Percentiles rank a stretch among this genome's conserved stretches.
These are phyloP conservation scores for Mangifera indica DNA, from an alignment of 345 rosid genomes.

Conservation along the genomic window DNA sequence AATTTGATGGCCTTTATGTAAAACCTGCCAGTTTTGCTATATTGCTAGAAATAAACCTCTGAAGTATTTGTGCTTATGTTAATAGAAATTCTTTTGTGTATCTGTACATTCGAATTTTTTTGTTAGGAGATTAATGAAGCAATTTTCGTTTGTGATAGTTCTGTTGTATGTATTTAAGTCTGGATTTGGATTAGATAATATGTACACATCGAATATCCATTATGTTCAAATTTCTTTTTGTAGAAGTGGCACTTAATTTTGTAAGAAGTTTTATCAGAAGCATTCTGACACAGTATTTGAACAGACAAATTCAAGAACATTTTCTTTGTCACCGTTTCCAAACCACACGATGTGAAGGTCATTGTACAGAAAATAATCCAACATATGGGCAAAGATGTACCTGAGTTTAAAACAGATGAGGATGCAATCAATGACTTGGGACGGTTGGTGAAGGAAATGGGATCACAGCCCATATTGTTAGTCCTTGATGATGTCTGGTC, in stretches of 20 bases:
- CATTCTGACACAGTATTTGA: constrained; percentile 21
- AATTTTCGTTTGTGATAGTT: background rate
- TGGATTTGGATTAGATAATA: background rate
- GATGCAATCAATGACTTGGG: constrained; percentile 28
- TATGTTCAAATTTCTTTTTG: too few relatives aligned
- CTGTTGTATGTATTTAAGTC: background rate
- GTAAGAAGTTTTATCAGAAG: background rate
- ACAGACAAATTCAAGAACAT: constrained; percentile 52
- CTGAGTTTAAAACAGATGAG: constrained; percentile 25
- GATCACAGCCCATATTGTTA: constrained; percentile 38
- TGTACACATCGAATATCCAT: background rate
- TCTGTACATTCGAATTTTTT: background rate
- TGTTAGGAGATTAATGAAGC: background rate
- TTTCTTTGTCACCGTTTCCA: constrained; percentile 47
- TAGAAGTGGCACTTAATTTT: background rate
- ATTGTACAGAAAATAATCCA: constrained; percentile 35
- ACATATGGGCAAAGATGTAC: constrained; percentile 14
- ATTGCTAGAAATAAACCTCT: background rate
- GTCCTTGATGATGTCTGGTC: constrained; percentile 73
- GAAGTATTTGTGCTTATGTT: background rate
- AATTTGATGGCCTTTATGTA: background rate
- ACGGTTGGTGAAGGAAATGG: constrained; percentile 23
- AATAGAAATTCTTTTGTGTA: background rate
- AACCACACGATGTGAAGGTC: constrained; percentile 31
- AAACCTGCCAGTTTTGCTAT: background rate